These are phyloP conservation scores for Waltergamsia citrina DNA, from an alignment of 2,329 filamentous ascomycete species.

Conservation along the genomic window DNA sequence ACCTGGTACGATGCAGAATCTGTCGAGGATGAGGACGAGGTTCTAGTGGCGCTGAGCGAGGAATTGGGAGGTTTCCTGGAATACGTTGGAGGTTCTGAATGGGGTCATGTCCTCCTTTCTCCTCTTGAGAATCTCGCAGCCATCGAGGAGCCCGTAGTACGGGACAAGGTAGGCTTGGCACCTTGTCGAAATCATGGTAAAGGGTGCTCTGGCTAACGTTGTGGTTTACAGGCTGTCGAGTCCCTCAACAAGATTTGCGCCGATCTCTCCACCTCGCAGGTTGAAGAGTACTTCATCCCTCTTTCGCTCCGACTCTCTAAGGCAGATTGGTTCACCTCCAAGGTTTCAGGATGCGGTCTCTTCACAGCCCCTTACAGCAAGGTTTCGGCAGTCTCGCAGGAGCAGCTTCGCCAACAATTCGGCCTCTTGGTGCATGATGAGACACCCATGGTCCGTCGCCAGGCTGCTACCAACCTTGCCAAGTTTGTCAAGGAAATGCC, in stretches of 20 bases:
- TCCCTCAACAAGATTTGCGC: constrained; percentile 99
- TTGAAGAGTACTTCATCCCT: constrained; percentile 96
- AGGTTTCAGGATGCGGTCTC: constrained; percentile 93
- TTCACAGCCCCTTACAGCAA: constrained; percentile 92
- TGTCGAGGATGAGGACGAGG: constrained; percentile 97
- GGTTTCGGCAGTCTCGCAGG: constrained; percentile 78
- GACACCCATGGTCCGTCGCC: constrained; percentile 96
- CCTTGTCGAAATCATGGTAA: neutral
- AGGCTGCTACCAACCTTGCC: constrained; percentile 90
- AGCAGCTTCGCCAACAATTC: constrained; percentile 86
- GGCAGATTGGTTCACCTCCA: constrained; percentile 99
- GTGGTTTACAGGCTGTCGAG: constrained; percentile 71
- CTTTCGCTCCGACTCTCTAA: constrained; percentile 93
- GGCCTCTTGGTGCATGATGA: constrained; percentile 92
- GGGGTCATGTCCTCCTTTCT: constrained; percentile 91
- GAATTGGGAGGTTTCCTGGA: constrained; percentile 96
- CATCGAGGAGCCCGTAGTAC: constrained; percentile 94
- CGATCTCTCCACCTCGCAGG: constrained; percentile 80
- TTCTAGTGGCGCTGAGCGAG: constrained; percentile 91
- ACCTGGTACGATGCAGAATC: constrained; percentile 56
- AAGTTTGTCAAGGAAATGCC: constrained; percentile 98
- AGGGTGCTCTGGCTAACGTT: neutral
- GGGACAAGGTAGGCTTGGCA: constrained; percentile 69
- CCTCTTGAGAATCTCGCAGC: constrained; percentile 96
- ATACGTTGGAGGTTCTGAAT: constrained; percentile 90